A percentile compares a stretch with the other conserved stretches of the same genome.
Evolutionary conservation across 257 asterid species (phyloP).

Genomic region (Prunella vulgaris): DNA sequence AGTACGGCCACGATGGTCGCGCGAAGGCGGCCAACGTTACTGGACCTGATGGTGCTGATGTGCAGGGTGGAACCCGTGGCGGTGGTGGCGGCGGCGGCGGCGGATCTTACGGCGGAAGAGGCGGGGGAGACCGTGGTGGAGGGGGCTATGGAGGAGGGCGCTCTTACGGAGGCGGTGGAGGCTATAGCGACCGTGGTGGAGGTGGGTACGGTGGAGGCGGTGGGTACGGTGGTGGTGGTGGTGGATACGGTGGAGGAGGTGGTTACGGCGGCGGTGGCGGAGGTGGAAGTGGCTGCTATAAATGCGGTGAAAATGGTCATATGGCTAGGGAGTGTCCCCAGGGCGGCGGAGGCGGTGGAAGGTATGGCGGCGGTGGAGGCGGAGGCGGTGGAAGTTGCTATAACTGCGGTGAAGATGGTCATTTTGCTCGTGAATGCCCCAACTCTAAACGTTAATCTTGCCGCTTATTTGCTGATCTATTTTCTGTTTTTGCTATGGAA

Average conservation of each 20-base stretch:
- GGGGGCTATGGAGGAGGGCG: conserved; percentile 30
- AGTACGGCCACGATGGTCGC: conserved; percentile 49
- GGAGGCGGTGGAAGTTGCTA: conserved; percentile 33
- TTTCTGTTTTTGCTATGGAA: background rate
- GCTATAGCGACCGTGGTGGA: conserved; percentile 29
- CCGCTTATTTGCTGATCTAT: background rate
- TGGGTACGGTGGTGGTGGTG: conserved; percentile 13
- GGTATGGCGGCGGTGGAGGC: conserved; percentile 26
- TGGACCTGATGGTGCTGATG: conserved; percentile 46
- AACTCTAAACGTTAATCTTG: conserved; percentile 31
- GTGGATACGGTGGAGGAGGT: conserved; percentile 21
- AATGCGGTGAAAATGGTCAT: conserved; percentile 34
- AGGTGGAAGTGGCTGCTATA: conserved; percentile 30
- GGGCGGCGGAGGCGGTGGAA: conserved; percentile 14
- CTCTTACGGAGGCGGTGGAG: conserved; percentile 14
- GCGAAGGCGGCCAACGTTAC: conserved; percentile 56
- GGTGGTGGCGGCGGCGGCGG: conserved; percentile 34
- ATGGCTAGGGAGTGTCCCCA: conserved; percentile 35
- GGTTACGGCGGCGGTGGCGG: conserved; percentile 24
- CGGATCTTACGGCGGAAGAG: conserved; percentile 19
- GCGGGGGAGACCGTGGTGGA: conserved; percentile 18
- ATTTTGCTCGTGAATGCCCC: conserved; percentile 43
- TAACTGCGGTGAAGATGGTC: conserved; percentile 37
- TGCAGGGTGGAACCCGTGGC: conserved; percentile 46
- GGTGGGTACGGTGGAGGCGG: conserved; percentile 22